Evolutionary conservation across 2,329 filamentous ascomycete species (phyloP), one percentile per base, ranked within the genome.

Genomic region (Talaromyces sp.): DNA sequence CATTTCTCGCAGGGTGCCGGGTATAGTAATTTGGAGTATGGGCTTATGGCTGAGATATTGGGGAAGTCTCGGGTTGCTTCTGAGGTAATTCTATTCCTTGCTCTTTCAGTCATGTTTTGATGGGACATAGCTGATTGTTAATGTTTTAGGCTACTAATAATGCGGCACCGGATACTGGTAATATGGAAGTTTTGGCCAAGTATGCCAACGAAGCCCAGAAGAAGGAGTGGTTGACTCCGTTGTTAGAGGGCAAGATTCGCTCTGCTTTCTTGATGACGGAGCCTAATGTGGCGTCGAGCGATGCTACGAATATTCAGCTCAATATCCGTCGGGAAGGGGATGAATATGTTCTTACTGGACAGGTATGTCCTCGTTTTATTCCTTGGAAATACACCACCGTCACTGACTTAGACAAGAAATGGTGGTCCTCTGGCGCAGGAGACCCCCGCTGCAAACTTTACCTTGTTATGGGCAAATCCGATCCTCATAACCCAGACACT

Each of bases 381-480:
- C 33, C 17, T 33, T n/a, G n/a, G n/a, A n/a, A n/a, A n/a, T n/a
- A n/a, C n/a, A n/a, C n/a, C n/a, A n/a, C n/a, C n/a, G 60, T 62
- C 39, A 54, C 58, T 54, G n/a, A 50, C 28, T 6, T 21, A 9
- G 19, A 10, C 41, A 10, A 93, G 84, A 99, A 99, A 90, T 99
- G 94, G 94, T 99, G 94, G 94, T 96, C 91, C 28, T 96, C 90
- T 63, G 94, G 94, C 64, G 91, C 92, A 17, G 94, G 94, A 59
- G 94, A 99, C 77, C 89, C 88, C 59, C 84, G 93, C 67, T 99
- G 94, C 81, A 83, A 89, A 74, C 80, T 99, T 72, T 97, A 97
- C 78, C 87, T 99, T 62, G 91, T 96, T 67, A 96, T 99, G 89
- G 94, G 91, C 76, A 96, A 97, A 81, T 88, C 84, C 11, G 89